Evolutionary conservation across 1,284 basidiomycete genomes (phyloP).

Genomic region (Trichosporon sp.): DNA sequence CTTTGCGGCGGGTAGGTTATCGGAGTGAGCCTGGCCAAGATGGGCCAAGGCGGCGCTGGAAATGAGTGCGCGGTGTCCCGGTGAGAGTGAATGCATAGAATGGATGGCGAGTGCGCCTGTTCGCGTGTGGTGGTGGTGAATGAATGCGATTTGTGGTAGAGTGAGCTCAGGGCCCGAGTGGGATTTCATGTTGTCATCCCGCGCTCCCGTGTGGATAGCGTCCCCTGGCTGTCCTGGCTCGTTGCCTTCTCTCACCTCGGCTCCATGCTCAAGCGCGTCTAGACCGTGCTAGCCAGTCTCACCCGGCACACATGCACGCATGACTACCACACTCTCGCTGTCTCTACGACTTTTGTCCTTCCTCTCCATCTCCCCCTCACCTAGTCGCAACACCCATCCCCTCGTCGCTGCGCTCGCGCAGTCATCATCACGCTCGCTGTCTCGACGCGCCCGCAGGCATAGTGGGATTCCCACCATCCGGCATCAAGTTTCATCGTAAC

Average conservation of each 20-base stretch:
- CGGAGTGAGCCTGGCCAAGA: not conserved
- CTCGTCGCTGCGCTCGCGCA: not conserved
- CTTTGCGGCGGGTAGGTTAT: not conserved
- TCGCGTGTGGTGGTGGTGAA: not conserved
- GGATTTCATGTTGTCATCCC: conserved; percentile 14
- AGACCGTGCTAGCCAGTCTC: not conserved
- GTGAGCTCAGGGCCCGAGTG: not conserved
- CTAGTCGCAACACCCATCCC: not conserved
- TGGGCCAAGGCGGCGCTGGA: not conserved
- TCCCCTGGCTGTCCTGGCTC: not conserved
- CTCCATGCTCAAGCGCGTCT: not conserved
- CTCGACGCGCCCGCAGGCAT: not conserved
- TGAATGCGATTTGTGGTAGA: not conserved
- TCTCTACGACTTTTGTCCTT: not conserved
- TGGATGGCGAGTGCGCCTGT: not conserved
- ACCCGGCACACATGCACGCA: not conserved
- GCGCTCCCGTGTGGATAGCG: conserved; percentile 17
- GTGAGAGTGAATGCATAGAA: not conserved
- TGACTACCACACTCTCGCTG: not conserved
- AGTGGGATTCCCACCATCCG: not conserved
- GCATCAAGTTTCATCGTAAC: conserved; percentile 18
- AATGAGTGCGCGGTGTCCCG: not conserved
- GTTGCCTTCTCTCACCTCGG: not conserved
- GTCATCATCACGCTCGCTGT: not conserved
- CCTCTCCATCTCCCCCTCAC: not conserved